Evolutionary conservation across 345 rosid species (phyloP).

Genomic region (Syzygium aqueum): DNA sequence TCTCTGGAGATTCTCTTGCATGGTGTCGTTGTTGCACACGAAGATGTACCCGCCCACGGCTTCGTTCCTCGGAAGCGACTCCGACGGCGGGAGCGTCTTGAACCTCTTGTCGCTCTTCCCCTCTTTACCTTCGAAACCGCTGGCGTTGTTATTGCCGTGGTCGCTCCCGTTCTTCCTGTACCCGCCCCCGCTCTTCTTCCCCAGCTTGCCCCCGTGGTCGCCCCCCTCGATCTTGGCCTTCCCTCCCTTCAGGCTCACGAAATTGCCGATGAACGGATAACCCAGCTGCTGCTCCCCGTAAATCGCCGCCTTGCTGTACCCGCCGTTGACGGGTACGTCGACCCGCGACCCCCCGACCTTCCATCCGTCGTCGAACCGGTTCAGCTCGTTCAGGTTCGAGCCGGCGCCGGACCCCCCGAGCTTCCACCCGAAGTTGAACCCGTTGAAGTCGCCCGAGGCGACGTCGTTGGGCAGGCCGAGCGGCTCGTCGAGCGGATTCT

Average conservation of each 20-base stretch:
- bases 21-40: constrained; percentile 99
- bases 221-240: constrained; percentile 44
- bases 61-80: constrained; percentile 82
- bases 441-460: constrained; percentile 3
- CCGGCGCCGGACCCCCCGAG: neutral
- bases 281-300: constrained; percentile 28
- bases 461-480: neutral
- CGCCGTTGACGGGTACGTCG: constrained; percentile 41
- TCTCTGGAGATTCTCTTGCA: constrained; percentile 87
- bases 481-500: neutral
- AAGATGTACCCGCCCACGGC: constrained; percentile 94
- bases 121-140: constrained; percentile 29
- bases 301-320: constrained; percentile 58
- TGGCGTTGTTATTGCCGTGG: constrained; percentile 19
- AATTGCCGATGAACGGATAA: constrained; percentile 3
- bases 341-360: constrained; percentile 1
- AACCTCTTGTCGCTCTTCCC: constrained; percentile 67
- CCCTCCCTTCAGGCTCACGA: constrained; percentile 14
- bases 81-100: constrained; percentile 92
- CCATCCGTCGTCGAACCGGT: constrained; percentile 17
- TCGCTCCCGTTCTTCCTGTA: constrained; percentile 10
- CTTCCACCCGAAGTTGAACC: constrained; percentile 21
- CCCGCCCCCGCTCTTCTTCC: constrained; percentile 44
- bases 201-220: constrained; percentile 25
- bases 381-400: neutral